These are phyloP conservation scores for Copromyces sp. DNA, from an alignment of 495 filamentous ascomycete genomes.

Conservation along the genomic window DNA sequence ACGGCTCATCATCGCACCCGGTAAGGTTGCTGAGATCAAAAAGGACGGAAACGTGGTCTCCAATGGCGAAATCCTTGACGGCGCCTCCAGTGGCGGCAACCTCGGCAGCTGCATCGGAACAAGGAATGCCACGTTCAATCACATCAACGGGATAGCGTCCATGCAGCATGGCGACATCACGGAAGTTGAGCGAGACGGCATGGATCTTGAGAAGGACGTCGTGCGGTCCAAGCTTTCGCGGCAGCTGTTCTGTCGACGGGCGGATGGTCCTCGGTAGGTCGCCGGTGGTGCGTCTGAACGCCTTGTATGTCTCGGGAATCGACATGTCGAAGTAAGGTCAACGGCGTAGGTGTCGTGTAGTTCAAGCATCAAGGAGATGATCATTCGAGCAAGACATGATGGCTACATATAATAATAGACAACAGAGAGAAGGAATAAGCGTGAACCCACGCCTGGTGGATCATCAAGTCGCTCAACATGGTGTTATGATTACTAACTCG, in stretches of 20 bases:
- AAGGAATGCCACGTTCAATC: conserved; percentile 13
- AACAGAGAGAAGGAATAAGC: too few species aligned
- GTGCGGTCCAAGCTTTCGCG: conserved; percentile 15
- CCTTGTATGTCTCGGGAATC: conserved; percentile 13
- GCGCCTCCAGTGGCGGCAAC: conserved; percentile 30
- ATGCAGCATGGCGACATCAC: conserved; percentile 33
- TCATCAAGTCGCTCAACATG: too few species aligned
- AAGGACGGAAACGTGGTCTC: conserved; percentile 20
- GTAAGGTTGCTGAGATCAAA: conserved; percentile 12
- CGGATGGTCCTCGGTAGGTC: neutral
- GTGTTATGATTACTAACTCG: too few species aligned
- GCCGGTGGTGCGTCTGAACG: conserved; percentile 10
- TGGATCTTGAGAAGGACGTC: conserved; percentile 38
- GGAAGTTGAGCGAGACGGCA: conserved; percentile 41
- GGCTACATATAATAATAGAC: too few species aligned
- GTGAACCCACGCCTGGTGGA: too few species aligned
- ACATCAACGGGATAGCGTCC: conserved; percentile 19
- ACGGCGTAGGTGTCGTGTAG: too few species aligned
- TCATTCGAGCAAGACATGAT: too few species aligned
- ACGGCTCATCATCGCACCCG: conserved; percentile 3
- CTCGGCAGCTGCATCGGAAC: conserved; percentile 34
- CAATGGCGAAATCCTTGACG: conserved; percentile 21
- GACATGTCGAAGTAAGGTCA: too few species aligned
- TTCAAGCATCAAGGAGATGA: too few species aligned
- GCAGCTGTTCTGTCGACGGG: conserved; percentile 9